Conservation (phyloP, 768 basidiomycete genomes). For the Serpula lacrymans region DNA sequence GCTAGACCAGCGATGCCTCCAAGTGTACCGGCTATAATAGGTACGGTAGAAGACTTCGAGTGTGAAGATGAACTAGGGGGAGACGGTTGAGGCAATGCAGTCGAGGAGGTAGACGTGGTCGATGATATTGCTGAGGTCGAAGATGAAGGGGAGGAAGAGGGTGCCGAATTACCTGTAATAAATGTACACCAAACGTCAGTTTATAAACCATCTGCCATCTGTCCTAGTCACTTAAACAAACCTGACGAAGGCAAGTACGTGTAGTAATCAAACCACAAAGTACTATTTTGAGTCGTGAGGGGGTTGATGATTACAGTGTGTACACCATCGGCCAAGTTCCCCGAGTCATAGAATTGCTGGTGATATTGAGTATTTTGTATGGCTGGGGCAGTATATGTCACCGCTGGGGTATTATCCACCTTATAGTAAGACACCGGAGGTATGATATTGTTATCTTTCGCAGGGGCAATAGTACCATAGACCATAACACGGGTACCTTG, state of each 20-base stretch:
- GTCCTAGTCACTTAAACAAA: not conserved
- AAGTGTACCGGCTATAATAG: too few species aligned
- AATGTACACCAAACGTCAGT: too few species aligned
- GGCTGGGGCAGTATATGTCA: not conserved
- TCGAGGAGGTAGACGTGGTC: too few species aligned
- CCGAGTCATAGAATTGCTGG: not conserved
- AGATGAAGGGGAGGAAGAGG: too few species aligned
- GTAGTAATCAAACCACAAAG: not conserved
- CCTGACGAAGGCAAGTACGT: not conserved
- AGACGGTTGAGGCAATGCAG: too few species aligned
- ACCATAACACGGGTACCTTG: not conserved
- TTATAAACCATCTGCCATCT: too few species aligned
- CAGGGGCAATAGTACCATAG: not conserved
- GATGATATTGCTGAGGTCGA: too few species aligned
- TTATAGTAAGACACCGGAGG: not conserved
- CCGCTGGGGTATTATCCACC: not conserved
- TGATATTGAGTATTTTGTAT: not conserved
- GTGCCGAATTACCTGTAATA: too few species aligned
- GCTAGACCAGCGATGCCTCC: too few species aligned
- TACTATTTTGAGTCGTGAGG: not conserved
- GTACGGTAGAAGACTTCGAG: too few species aligned
- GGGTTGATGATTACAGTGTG: not conserved
- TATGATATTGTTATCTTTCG: not conserved
- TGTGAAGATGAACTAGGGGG: too few species aligned
- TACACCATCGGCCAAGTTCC: not conserved